These are phyloP conservation scores for Omphalea diandra DNA, from an alignment of 441 rosid species.

Conservation along the genomic window DNA sequence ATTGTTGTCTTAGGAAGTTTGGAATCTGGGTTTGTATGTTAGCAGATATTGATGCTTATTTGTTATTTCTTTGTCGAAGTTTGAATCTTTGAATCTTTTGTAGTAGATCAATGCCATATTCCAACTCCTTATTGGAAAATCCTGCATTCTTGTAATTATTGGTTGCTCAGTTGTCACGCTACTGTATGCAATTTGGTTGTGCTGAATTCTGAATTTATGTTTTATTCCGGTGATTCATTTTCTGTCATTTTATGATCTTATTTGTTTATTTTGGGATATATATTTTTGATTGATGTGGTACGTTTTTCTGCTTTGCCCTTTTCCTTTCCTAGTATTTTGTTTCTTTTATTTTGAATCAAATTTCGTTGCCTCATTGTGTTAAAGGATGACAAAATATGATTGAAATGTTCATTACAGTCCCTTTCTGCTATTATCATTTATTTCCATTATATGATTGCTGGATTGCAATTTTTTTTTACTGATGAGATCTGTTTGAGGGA, in stretches of 20 bases:
- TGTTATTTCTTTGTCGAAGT: background rate
- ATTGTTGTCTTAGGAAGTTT: too few species aligned
- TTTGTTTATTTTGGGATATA: background rate
- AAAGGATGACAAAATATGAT: background rate
- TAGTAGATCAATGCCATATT: background rate
- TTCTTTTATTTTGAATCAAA: background rate
- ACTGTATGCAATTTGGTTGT: background rate
- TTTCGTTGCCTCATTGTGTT: background rate
- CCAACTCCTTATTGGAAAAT: background rate
- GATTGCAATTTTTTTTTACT: background rate
- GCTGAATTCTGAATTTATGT: background rate
- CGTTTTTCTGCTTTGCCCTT: background rate
- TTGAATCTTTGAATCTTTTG: constrained; percentile 3
- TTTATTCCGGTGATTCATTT: background rate
- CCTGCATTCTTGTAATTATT: background rate
- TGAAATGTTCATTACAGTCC: background rate
- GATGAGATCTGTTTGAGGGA: background rate
- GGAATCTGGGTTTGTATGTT: too few species aligned
- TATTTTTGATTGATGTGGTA: background rate
- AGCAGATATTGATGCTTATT: background rate
- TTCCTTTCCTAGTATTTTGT: background rate
- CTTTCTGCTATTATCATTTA: background rate
- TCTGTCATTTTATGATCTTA: background rate
- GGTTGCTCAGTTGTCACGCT: background rate
- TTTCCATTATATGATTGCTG: background rate